Evolutionary conservation across 805 yeast species (phyloP), one percentile per base, ranked within the genome.

Genomic region (Saturnispora bothae): DNA sequence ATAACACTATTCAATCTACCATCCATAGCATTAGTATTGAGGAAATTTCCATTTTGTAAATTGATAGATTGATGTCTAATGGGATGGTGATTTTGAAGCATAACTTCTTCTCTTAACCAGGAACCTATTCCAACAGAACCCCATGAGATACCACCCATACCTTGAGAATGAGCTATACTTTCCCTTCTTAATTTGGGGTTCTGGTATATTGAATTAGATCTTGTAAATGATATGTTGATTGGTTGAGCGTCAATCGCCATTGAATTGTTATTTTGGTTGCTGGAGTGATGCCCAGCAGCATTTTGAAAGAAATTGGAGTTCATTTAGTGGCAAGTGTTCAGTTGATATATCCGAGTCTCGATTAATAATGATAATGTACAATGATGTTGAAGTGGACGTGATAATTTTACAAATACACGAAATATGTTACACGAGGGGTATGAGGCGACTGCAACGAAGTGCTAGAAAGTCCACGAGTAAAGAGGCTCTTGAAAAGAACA

Each of bases 71-170:
- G 49, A n/a, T 44, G 45, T n/a, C 43, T 34, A 9, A 33, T 41
- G 14, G 35, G 35, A 17, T 34, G 26, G 13, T 39, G 28, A 23
- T 43, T 41, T 28, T 39, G 43, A 64, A 80, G 71, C 76, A 82
- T 69, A 15, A 82, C 89, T 53, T 89, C 98, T 57, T 89, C 97
- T 54, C 86, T 82, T 18, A 89, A 66, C 98, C 98, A 89, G 13
- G 92, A 78, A 12, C 96, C 96, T 22, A 89, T 86, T 20, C 94
- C 81, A 41, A 88, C 76, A 3, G 95, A 86, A 17, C 97, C 97
- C 96, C 96, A 89, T 7, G 94, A 80, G 25, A 89, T 83, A 33
- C 97, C 98, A 31, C 97, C 97, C 79, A 92, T 83, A 9, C 97
- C 97, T 56, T 85, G 95, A 2, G 95, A 81, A 57, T 89, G 97